These are phyloP conservation scores for Fusarium acutatum DNA, from an alignment of 2,329 filamentous ascomycete genomes.

Conservation along the genomic window DNA sequence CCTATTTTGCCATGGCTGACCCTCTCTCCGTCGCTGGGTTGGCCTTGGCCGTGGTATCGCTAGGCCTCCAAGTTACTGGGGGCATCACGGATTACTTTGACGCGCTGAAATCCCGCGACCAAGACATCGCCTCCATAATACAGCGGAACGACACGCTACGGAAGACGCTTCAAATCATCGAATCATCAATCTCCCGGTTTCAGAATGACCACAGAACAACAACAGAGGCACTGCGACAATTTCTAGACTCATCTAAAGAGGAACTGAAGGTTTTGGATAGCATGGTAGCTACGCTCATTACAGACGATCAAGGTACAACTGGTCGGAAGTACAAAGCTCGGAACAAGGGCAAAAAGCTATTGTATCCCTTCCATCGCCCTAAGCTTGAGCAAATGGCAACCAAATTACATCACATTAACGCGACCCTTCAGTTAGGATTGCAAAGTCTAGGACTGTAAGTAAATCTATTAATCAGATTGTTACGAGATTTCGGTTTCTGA, in stretches of 20 bases:
- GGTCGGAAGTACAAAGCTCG: background rate
- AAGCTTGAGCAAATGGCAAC: background rate
- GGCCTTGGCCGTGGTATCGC: background rate
- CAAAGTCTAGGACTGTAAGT: background rate
- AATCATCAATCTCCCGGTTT: background rate
- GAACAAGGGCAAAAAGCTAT: background rate
- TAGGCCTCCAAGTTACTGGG: background rate
- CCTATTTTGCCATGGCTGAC: background rate
- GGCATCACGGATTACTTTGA: background rate
- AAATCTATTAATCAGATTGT: fast-evolving
- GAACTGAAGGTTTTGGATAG: background rate
- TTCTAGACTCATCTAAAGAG: background rate
- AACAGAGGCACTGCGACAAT: background rate
- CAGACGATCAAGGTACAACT: fast-evolving
- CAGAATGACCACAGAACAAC: background rate
- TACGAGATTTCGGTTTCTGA: background rate
- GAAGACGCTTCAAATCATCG: background rate
- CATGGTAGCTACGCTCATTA: background rate
- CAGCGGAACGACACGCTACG: background rate
- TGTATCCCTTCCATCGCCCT: background rate
- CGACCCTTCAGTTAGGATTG: background rate
- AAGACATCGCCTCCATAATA: background rate
- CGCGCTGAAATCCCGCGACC: fast-evolving
- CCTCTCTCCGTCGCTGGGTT: background rate
- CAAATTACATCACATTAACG: background rate